A percentile compares a stretch with the other conserved stretches of the same genome.
Conservation (phyloP, 805 yeast genomes). For the Metschnikowia koreensis region DNA sequence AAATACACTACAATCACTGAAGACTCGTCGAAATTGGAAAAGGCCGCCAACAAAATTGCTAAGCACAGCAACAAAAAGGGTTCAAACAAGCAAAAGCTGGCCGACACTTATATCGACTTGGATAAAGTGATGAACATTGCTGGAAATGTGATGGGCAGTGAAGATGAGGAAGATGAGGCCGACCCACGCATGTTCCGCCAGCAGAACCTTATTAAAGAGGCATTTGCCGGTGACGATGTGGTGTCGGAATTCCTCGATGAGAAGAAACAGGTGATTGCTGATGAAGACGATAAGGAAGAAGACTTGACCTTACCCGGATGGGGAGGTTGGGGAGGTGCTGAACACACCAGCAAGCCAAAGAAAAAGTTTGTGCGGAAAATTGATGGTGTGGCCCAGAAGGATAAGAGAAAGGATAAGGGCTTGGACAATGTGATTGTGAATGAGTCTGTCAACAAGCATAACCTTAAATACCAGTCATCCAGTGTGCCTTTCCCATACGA, state of each 20-base stretch:
- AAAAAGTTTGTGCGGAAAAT: conserved; percentile 67
- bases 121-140: conserved; percentile 53
- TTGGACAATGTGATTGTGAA: conserved; percentile 83
- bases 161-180: conserved; percentile 30
- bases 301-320: conserved; percentile 92
- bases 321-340: conserved; percentile 94
- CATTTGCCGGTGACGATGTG: conserved; percentile 97
- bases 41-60: conserved; percentile 41
- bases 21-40: conserved; percentile 36
- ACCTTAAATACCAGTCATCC: conserved; percentile 77
- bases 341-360: conserved; percentile 37
- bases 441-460: conserved; percentile 82
- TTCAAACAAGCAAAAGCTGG: conserved; percentile 30
- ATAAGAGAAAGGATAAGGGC: conserved; percentile 75
- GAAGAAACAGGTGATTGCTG: conserved; percentile 60
- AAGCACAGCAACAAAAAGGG: conserved; percentile 34
- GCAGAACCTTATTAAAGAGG: conserved; percentile 78
- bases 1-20: conserved; percentile 34
- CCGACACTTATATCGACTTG: conserved; percentile 45
- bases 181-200: conserved; percentile 64
- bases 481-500: conserved; percentile 96
- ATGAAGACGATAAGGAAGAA: conserved; percentile 84
- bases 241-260: conserved; percentile 76
- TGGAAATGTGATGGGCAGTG: conserved; percentile 37
- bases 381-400: conserved; percentile 70